Base-by-base conservation (phyloP, 805 yeast genomes). In the Zygoascus bituminiphila region DNA sequence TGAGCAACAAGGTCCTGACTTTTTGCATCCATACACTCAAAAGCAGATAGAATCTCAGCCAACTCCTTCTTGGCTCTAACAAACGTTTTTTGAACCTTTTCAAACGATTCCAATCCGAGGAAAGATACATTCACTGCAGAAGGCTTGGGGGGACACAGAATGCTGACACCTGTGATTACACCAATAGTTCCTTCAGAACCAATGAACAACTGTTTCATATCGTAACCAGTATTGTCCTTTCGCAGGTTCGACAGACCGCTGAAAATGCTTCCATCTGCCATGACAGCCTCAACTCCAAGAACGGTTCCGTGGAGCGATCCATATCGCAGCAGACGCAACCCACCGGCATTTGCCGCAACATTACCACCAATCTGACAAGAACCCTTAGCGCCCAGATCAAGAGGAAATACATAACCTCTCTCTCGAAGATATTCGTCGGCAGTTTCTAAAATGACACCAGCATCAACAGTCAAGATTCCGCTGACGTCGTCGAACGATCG, bases 301-400 rank as follows among this genome's bases (percentile, higher is more conserved):
- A 89, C 95, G 20, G 88, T 71, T 3, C 98, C 98, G 62, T 91
- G 98, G 55, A 89, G 75, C 5, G 95, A 86, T 2, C 97, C 97
- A 63, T 88, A 89, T 57, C 95, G 76, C 52, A 89, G 68, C 45
- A 89, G 72, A 61, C 98, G 73, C 58, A 89, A 74, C 1, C 98
- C 98, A 61, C 98, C 98, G 4, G 98, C 98, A 63, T 91, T 91
- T 17, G 96, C 88, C 17, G 96, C 95, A 40, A 88, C 91, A 47
- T 82, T 85, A 55, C 97, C 98, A 57, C 97, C 97, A 53, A 91
- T 82, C 57, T 87, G 95, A 63, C 97, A 91, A 1, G 96, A 87
- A 12, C 98, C 98, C 69, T 89, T 89, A 35, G 98, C 97, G 50
- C 98, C 98, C 52, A 89, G 70, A 63, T 89, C 98, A 45, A 89